phyloP scores from a whole-genome alignment of 805 yeast species.

The Groenewaldozyma salmanticensis region DNA sequence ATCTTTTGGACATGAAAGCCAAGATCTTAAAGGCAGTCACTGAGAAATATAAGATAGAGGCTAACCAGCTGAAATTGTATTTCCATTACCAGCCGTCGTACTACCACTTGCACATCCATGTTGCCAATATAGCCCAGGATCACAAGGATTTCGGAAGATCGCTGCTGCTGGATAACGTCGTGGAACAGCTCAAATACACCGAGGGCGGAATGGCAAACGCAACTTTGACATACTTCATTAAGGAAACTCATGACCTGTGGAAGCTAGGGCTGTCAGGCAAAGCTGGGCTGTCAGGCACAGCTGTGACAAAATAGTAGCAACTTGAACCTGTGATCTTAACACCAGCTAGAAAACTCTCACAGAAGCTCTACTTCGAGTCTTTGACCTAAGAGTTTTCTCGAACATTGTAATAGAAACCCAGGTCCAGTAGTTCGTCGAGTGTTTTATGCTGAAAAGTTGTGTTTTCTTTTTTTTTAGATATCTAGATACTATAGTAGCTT shows the following conservation, averaged over 20 bases:
- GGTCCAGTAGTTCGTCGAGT: no score
- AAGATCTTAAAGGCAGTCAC: constrained; percentile 42
- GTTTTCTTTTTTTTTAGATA: no score
- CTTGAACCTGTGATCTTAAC: no score
- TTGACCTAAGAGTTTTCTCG: no score
- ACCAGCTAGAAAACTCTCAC: no score
- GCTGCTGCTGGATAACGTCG: constrained; percentile 66
- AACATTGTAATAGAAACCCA: no score
- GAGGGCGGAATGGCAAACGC: constrained; percentile 47
- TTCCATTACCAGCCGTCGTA: constrained; percentile 92
- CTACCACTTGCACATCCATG: constrained; percentile 90
- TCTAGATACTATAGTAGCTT: no score
- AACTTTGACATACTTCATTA: constrained; percentile 56
- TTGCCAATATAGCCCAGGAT: constrained; percentile 62
- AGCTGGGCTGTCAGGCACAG: no score
- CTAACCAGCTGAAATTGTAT: constrained; percentile 61
- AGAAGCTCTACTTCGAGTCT: no score
- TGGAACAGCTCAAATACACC: constrained; percentile 55
- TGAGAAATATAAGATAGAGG: constrained; percentile 36
- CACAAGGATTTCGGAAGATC: constrained; percentile 78
- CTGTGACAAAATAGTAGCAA: neutral
- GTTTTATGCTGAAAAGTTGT: no score
- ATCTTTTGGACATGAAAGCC: constrained; percentile 39
- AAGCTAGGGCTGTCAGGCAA: neutral
- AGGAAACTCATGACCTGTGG: constrained; percentile 78